Evolutionary conservation across 2,329 filamentous ascomycete genomes (phyloP).

Genomic region (Bipolaris bicolor): DNA sequence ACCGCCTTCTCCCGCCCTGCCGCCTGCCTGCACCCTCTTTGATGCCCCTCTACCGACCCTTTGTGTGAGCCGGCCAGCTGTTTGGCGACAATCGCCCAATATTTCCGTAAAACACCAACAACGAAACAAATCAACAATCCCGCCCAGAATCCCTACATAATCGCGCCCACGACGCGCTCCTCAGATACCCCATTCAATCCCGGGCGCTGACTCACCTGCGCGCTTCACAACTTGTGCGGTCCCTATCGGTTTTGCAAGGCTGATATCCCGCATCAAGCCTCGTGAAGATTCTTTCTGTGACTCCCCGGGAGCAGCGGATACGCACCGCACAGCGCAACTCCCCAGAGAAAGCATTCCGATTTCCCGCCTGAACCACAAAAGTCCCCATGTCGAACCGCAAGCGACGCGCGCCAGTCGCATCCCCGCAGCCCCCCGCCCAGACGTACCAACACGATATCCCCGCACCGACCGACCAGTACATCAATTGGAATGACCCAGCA

Average conservation of each 20-base stretch:
- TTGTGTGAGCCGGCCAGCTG: constrained; percentile 20
- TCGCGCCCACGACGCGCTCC: constrained; percentile 6
- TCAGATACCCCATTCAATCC: neutral
- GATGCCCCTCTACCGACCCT: constrained; percentile 9
- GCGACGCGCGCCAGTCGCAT: constrained; percentile 73
- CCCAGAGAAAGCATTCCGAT: neutral
- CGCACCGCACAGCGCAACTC: constrained; percentile 3
- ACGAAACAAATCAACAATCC: constrained; percentile 23
- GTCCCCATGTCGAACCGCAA: constrained; percentile 61
- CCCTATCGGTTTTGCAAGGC: constrained; percentile 8
- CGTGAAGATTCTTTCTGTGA: constrained; percentile 8
- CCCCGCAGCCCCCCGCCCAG: constrained; percentile 65
- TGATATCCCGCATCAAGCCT: constrained; percentile 1
- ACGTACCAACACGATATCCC: constrained; percentile 55
- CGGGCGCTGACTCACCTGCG: neutral
- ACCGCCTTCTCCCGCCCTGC: neutral
- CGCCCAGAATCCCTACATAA: constrained; percentile 19
- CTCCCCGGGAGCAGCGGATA: constrained; percentile 7
- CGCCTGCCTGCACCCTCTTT: constrained; percentile 15
- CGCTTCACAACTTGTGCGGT: constrained; percentile 5
- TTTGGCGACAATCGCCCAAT: constrained; percentile 22
- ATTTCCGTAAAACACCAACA: constrained; percentile 23
- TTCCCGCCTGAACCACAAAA: neutral
- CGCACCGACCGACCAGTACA: constrained; percentile 44
- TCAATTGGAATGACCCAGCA: constrained; percentile 44